Conservation (phyloP, 306 rosid genomes). For the Trifolium fragiferum region DNA sequence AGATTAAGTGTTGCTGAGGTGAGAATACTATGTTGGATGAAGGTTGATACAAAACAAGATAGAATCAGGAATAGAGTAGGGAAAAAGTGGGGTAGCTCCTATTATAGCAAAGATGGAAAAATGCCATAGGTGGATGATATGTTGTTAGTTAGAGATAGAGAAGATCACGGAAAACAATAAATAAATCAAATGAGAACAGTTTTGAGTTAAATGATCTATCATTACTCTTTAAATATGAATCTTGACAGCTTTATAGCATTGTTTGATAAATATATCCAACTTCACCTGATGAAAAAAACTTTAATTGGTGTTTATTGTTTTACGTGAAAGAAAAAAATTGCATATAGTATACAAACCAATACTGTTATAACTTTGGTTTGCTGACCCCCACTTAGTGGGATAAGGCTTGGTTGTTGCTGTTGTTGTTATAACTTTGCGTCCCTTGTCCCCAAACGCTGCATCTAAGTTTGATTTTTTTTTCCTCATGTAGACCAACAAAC, state of each 20-base stretch:
- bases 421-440: neutral
- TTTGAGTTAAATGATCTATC: neutral
- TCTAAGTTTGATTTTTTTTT: constrained; percentile 41
- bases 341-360: neutral
- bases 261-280: constrained; percentile 4
- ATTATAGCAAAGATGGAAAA: neutral
- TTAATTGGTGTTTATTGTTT: neutral
- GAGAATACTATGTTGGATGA: neutral
- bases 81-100: neutral
- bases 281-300: neutral
- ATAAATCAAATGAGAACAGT: neutral
- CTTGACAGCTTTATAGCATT: neutral
- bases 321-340: neutral
- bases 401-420: neutral
- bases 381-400: too few relatives aligned
- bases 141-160: constrained; percentile 9
- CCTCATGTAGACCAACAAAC: constrained; percentile 80
- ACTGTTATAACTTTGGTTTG: neutral
- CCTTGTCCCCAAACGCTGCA: neutral
- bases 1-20: neutral
- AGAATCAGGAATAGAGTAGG: neutral
- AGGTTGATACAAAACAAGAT: neutral
- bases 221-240: constrained; percentile 16
- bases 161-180: neutral
- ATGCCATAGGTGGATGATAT: neutral